phyloP scores from a whole-genome alignment of 2,329 filamentous ascomycete species.

The Colletotrichum endophyticum region DNA sequence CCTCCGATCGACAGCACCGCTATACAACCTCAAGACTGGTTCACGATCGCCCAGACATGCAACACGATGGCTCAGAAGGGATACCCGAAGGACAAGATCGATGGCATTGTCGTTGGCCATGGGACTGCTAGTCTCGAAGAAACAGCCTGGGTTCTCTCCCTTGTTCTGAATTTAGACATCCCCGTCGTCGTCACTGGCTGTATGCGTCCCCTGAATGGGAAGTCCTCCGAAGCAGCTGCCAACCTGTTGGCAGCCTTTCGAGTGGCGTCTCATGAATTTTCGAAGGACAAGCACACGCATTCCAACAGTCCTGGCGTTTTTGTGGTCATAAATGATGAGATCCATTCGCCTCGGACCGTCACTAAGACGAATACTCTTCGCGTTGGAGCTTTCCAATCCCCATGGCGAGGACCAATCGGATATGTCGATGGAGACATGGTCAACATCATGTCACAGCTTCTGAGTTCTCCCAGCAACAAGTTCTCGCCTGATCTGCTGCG shows the following conservation, averaged over 20 bases:
- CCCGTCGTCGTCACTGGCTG: conserved; percentile 1
- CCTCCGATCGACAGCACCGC: conserved; percentile 3
- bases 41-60: neutral
- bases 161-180: neutral
- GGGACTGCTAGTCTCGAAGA: conserved; percentile 12
- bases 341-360: neutral
- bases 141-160: neutral
- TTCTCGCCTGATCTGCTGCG: neutral
- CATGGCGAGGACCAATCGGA: neutral
- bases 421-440: neutral
- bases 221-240: neutral
- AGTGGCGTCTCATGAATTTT: neutral
- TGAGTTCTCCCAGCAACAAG: neutral
- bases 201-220: neutral
- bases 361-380: conserved; percentile 6
- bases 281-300: neutral
- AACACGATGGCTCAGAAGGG: neutral
- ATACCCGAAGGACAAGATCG: neutral
- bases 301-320: neutral
- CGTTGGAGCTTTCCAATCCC: neutral
- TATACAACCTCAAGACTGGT: neutral
- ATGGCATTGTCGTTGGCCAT: neutral
- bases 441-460: neutral
- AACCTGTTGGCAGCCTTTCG: conserved; percentile 3
- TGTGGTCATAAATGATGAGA: conserved; percentile 3